Base-by-base conservation (phyloP, 2,329 filamentous ascomycete species). In the Coniochaeta hoffmannii region DNA sequence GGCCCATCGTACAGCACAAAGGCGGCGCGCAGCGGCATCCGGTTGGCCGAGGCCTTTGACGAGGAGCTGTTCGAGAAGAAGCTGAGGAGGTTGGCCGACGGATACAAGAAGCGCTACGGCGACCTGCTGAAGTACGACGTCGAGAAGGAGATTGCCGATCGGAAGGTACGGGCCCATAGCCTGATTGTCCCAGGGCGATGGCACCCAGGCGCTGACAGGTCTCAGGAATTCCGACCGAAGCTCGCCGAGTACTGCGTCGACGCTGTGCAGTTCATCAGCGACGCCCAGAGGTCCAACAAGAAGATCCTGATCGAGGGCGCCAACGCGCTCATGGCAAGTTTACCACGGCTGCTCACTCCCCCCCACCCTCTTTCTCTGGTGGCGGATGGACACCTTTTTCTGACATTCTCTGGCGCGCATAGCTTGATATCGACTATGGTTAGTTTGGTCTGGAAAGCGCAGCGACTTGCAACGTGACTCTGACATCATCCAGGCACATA, bases 291-390 rank as follows among this genome's bases (percentile, higher is more conserved):
- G 55, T 72, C 73, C 55, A 78, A 82, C 35, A 75, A 73, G 35
- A 79, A 79, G 55, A 84, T 89, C 60, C 74, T 89, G 2, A 76
- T 89, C 11, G 87, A 90, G 71, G 87, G 86, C 54, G 84, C 84
- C 35, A 82, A 87, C 59, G 72, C 74, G 6, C 73, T 87, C 53
- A 86, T 89, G 83, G 41, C 12, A 28, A 46, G 41, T 46, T 28
- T 15, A 46, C 24, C 41, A 22, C 41, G 15, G 41, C 22, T 15
- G 19, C 41, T 28, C n/a, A 24, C 24, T 12, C 41, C 22, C n/a
- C n/a, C n/a, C n/a, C n/a, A n/a, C n/a, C n/a, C n/a, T n/a, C n/a
- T n/a, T n/a, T n/a, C n/a, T n/a, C n/a, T n/a, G n/a, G n/a, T n/a
- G n/a, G n/a, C n/a, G n/a, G n/a, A 11, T 19, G 19, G 12, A 15